Base-by-base conservation (phyloP, 2,329 filamentous ascomycete genomes). In the Cordyceps farinosa region DNA sequence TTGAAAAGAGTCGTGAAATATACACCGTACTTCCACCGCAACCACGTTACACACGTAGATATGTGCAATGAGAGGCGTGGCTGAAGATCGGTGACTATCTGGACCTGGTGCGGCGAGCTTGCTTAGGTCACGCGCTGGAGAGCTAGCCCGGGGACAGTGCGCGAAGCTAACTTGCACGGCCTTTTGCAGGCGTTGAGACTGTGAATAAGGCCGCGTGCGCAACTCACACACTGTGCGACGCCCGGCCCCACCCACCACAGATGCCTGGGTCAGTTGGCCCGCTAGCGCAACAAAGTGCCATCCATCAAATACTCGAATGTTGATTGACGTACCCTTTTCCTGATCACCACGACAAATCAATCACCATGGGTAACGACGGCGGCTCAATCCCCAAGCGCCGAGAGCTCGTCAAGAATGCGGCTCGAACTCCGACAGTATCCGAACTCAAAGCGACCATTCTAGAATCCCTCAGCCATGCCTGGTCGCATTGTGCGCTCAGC, bases 371-470 rank as follows among this genome's bases (percentile, higher is more conserved):
- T 74, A 99, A 99, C 79, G 95, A 99, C 75, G 95, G 95, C 69
- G 95, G 95, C 74, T 94, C 91, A 69, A 99, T 99, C 69, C 95
- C 95, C 5, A 98, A 90, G 67, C 91, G 96, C 38, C 90, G 92
- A 72, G 96, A 99, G 77, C 90, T 99, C 52, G 95, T 99, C 75
- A 96, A 96, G 78, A 90, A 94, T 76, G 92, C 93, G 34, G 92
- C 93, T 48, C 90, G 91, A 70, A 84, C 87, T 58, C 90, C 90
- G 29, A 96, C 90, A 40, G 84, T 91, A 34, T 88, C 91, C 53
- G 90, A 98, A 79, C 80, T 97, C 63, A 98, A 98, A 79, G 92
- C 95, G 67, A 89, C 90, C 9, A 89, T 89, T 68, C 87, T 90
- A 72, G 94, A 97, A 76, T 90, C 91, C 48, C 89, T 95, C 72